Percentiles rank a stretch among this genome's conserved stretches.
These are phyloP conservation scores for Eucalyptus shirleyi DNA, from an alignment of 345 rosid species.

Conservation along the genomic window DNA sequence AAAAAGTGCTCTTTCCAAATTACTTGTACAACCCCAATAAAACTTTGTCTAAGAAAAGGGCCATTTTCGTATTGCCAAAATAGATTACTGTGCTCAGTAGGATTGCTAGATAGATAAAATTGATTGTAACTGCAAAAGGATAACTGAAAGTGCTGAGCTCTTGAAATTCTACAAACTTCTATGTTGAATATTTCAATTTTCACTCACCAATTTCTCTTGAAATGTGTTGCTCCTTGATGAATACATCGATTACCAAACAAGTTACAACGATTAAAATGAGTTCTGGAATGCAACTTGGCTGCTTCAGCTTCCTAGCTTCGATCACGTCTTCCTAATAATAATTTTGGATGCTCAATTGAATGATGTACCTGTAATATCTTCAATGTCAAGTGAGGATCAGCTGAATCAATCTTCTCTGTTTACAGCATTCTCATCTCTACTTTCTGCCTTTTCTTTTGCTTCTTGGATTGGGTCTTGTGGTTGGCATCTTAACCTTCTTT, in stretches of 20 bases:
- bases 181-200: too few species aligned
- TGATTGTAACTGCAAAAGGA: too few species aligned
- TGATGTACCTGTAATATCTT: not conserved
- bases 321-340: not conserved
- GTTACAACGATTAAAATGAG: not conserved
- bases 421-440: not conserved
- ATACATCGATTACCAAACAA: not conserved
- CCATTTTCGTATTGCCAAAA: not conserved
- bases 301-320: not conserved
- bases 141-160: too few species aligned
- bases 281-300: not conserved
- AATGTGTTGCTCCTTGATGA: not conserved
- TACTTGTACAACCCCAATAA: not conserved
- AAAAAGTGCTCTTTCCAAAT: not conserved
- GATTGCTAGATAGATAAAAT: too few species aligned
- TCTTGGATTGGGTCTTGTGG: not conserved
- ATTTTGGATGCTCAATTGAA: not conserved
- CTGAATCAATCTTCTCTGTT: not conserved
- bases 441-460: not conserved
- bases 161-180: not conserved
- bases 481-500: not conserved
- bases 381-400: not conserved
- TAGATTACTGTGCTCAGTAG: too few species aligned
- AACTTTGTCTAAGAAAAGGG: not conserved
- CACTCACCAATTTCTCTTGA: not conserved